phyloP scores from a whole-genome alignment of 176 grass and related monocot genomes.

The Alopecurus myosuroides region DNA sequence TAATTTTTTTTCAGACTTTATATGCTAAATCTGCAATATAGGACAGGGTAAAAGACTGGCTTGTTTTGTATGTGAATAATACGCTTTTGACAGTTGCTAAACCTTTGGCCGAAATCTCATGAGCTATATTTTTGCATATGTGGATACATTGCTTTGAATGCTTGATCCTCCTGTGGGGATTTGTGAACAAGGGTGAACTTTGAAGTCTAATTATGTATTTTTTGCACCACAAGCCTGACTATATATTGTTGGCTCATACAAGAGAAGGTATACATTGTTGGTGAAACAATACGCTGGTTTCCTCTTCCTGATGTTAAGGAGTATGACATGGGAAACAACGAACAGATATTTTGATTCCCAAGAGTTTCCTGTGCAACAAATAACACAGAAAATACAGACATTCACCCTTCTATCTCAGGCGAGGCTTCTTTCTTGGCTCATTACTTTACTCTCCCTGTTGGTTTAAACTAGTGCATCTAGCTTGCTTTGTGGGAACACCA shows the following conservation, averaged over 20 bases:
- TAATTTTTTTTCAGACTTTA: background rate
- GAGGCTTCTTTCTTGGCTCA: slow-evolving; percentile 26
- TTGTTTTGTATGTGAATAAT: background rate
- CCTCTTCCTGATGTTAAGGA: slow-evolving; percentile 82
- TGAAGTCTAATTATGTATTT: background rate
- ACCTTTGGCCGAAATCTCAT: slow-evolving; percentile 81
- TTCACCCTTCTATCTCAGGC: slow-evolving; percentile 82
- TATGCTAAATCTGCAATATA: background rate
- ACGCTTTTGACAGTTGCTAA: slow-evolving; percentile 69
- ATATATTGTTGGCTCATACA: slow-evolving; percentile 19
- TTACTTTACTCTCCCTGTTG: too few relatives aligned
- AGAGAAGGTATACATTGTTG: slow-evolving; percentile 92
- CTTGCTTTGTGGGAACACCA: background rate
- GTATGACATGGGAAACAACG: slow-evolving; percentile 51
- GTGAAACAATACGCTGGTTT: slow-evolving; percentile 74
- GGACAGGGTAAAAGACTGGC: background rate
- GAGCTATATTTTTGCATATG: slow-evolving; percentile 77
- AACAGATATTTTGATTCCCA: slow-evolving; percentile 67
- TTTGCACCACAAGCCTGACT: background rate
- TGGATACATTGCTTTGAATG: slow-evolving; percentile 57
- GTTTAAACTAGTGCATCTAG: too few relatives aligned
- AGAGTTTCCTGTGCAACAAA: slow-evolving; percentile 95
- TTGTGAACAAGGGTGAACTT: slow-evolving; percentile 80
- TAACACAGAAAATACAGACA: slow-evolving; percentile 66
- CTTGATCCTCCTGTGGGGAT: slow-evolving; percentile 89